Base-by-base conservation (phyloP, 176 grass and related monocot species). In the Urochloa ruziziensis region DNA sequence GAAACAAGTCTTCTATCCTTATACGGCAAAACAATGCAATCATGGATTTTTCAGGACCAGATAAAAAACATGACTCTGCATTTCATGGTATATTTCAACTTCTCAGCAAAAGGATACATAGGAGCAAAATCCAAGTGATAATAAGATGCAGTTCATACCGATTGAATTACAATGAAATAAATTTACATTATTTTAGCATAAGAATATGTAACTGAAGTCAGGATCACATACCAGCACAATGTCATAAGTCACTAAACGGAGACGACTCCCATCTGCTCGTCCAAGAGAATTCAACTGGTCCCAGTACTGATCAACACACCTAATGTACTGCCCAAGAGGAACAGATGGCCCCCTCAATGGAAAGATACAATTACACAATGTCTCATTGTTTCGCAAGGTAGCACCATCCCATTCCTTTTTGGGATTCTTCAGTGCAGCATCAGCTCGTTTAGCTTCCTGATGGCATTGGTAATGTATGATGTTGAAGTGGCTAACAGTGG, bases 371-470 rank as follows among this genome's bases (percentile, higher is more conserved):
- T 98, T 98, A 71, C 96, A 98, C 80, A 98, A 85, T 27, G 96
- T 95, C 60, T 98, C 96, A 68, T 98, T 98, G 43, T 98, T 98
- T 79, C 96, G 88, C 84, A 98, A 65, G 23, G 96, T 91, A 84
- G 96, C 96, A 36, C 96, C 96, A 68, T 98, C 96, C 96, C 96
- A 98, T 88, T 98, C 96, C 80, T 91, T 98, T 86, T 98, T 98
- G 21, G 96, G 96, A 81, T 77, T 95, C 86, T 90, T 98, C 64
- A 95, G 80, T 73, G 93, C 89, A 74, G 96, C 82, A 93, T 98
- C 96, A 67, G 96, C 93, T 58, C 96, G 74, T 84, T 98, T 98
- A 9, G 93, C 96, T 79, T 98, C 96, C 87, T 98, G 96, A 77
- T 98, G 93, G 42, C 96, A 98, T 75, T 98, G 96, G 72, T 93